Evolutionary conservation across 768 basidiomycete genomes (phyloP), one percentile per base, ranked within the genome.

Genomic region (Auricularia cornea): DNA sequence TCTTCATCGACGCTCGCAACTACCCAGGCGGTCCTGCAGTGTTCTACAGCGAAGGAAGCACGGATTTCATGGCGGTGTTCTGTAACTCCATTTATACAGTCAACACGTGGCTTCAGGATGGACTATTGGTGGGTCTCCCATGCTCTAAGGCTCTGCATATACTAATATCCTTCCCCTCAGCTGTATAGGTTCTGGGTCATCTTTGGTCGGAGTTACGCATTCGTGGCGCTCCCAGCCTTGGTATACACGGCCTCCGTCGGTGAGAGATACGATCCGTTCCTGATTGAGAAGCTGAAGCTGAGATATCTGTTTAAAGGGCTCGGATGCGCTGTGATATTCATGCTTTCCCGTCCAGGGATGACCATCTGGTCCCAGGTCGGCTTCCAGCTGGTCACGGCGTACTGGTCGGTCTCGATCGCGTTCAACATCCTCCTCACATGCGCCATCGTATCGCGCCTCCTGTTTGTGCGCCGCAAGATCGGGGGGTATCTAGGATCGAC

Each of bases 81-180:
- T 60, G 64, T 1, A 72, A 69, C 28, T 68, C 71, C 2, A 63
- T 69, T n/a, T 75, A 67, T 52, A 64, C 74, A 14, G 64, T 75
- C 32, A 66, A 67, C 8, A 72, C 74, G 31, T 65, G 72, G 40
- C 63, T 63, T 16, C 62, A 63, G 23, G 65, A 66, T 48, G 65
- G 64, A 11, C 31, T 64, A 20, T 31, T 66, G 18, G 65, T 66
- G 11, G 20, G 63, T 63, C 5, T 5, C 2, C 10, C 60, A 29
- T 61, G 30, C 11, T 32, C 28, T n/a, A n/a, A 3, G 10, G 35
- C 33, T 10, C n/a, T 20, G 35, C 10, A 11, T 32, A 10, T 5
- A 35, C 8, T 38, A n/a, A 33, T n/a, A n/a, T n/a, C n/a, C n/a
- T n/a, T n/a, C n/a, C n/a, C n/a, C 59, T 14, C 30, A 72, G 71